These are phyloP conservation scores for Amoebophrya sp. DNA, from an alignment of 169 alveolate genomes.

Conservation along the genomic window DNA sequence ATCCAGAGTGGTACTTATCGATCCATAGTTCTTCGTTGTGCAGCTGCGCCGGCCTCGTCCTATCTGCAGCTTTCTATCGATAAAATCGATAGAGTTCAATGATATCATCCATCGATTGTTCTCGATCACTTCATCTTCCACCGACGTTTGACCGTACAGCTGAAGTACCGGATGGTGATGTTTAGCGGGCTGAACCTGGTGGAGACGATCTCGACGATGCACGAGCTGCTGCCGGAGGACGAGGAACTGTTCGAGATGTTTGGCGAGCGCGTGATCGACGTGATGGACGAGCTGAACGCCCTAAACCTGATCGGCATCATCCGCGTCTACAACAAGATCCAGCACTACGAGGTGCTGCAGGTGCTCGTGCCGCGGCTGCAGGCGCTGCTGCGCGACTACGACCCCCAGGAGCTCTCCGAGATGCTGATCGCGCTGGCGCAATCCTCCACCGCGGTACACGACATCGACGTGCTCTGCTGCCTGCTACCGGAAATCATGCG, in stretches of 20 bases:
- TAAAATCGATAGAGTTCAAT: too few relatives aligned
- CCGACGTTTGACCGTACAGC: too few relatives aligned
- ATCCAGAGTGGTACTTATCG: not conserved
- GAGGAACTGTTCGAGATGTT: not conserved
- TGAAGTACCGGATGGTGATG: not conserved
- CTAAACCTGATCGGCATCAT: not conserved
- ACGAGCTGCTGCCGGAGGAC: not conserved
- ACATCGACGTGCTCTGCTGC: not conserved
- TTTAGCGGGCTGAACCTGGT: not conserved
- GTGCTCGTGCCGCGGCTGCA: not conserved
- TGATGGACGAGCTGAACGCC: not conserved
- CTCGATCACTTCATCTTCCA: too few relatives aligned
- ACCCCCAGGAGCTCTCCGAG: not conserved
- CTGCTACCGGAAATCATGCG: not conserved
- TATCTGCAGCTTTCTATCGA: not conserved
- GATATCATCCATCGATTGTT: too few relatives aligned
- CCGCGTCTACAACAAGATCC: not conserved
- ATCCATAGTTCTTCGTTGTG: not conserved
- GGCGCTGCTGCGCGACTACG: not conserved
- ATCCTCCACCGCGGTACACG: not conserved
- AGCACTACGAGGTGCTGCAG: not conserved
- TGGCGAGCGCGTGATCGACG: conserved; percentile 2
- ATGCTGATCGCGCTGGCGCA: not conserved
- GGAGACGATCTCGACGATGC: not conserved
- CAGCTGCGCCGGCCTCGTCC: not conserved